Base-by-base conservation (phyloP, 768 basidiomycete species). In the Chalciporus pseudorubinellus region DNA sequence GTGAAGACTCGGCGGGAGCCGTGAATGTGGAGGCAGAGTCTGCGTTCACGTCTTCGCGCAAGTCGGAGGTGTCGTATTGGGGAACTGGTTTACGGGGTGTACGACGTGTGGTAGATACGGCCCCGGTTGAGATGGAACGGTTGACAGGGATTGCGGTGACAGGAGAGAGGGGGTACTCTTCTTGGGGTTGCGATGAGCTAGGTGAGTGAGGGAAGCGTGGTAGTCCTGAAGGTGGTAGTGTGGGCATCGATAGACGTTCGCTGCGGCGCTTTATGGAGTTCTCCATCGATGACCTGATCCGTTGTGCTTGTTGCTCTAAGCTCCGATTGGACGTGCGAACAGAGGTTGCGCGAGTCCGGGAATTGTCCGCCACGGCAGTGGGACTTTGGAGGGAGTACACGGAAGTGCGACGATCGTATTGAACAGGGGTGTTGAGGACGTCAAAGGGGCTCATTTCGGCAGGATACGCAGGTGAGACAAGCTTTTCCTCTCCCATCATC, bases 51-150 rank as follows among this genome's bases (percentile, higher is more conserved):
- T 61, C 57, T 48, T 68, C 62, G 20, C 36, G 46, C 13, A 71
- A 57, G 36, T 65, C 55, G 28, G 63, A 56, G 21, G 70, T 62
- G 55, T 77, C 70, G 55, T 82, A 83, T 14, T 68, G 70, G 10
- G 82, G 82, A n/a, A 82, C 82, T 12, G 82, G 80, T 60, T 83
- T 83, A 42, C 82, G 70, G 24, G 78, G 67, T 42, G 65, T 66
- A 38, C 72, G 73, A 44, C 72, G 65, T 33, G 46, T 44, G 21
- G 55, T 22, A 55, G 55, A 52, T 63, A 68, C 55, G 0, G 57
- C 56, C 20, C 60, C 57, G 10, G 60, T 38, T 19, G 62, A 73
- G 50, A 59, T 66, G 20, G 68, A 68, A 1, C 68, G 63, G 40
- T 59, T 61, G 43, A 59, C 56, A 3, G 66, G 61, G 8, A 56